Evolutionary conservation across 2,329 filamentous ascomycete genomes (phyloP), one percentile per base, ranked within the genome.

Genomic region (Chaetothyriales sp.): DNA sequence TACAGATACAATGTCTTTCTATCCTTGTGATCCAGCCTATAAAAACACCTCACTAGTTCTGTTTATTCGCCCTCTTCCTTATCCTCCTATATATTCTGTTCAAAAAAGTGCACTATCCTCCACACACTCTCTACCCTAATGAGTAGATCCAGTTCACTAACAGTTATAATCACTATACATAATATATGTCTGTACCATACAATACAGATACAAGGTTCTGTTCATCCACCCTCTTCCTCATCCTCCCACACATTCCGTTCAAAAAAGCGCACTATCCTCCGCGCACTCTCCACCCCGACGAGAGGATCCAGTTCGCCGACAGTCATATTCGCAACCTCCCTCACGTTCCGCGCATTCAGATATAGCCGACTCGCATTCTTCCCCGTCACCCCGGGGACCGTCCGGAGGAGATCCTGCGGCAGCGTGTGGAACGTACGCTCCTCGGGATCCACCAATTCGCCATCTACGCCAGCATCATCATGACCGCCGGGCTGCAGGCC

Each of bases 401-500:
- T 78, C 25, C 83, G 74, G 56, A 98, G 70, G 86, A 97, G 94
- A 64, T 97, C 90, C 69, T 94, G 86, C 25, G 89, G 87, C 61
- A 87, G 82, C 55, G 83, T 78, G 61, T 89, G 94, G 63, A 94
- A 95, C 0, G 76, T 80, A 61, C 86, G 80, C 29, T 69, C 77
- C 54, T 82, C 82, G 2, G 75, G 78, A 62, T 70, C 75, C 28
- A 47, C 13, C 65, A n/a, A n/a, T n/a, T 79, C 73, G 48, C 76
- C 73, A 59, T 73, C 77, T 22, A 60, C 61, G 13, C 33, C 33
- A 15, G 8, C 10, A 52, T 43, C 53, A 33, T 56, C 56, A 25
- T 9, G 7, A 29, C n/a, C 46, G 20, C 77, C 77, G 3, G 74
- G 69, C 58, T 86, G 82, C 0, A 98, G 72, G 0, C 92, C 92